Evolutionary conservation across 345 rosid species (phyloP).

Genomic region (Brassica napus): Da-Ae NC_063441.1:20277001-20277500

Average conservation of each 20-base stretch:
- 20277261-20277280: background rate
- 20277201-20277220: background rate
- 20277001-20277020: conserved; percentile 19
- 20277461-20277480: conserved; percentile 23
- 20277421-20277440: conserved; percentile 30
- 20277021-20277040: conserved; percentile 14
- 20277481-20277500: conserved; percentile 2
- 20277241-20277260: conserved; percentile 13
- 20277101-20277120: conserved; percentile 5
- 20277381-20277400: background rate
- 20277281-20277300: background rate
- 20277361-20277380: conserved; percentile 21
- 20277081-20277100: conserved; percentile 32
- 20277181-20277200: conserved; percentile 4
- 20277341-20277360: conserved; percentile 17
- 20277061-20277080: conserved; percentile 10
- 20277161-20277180: conserved; percentile 7
- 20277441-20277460: conserved; percentile 10
- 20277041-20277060: conserved; percentile 28
- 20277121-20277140: conserved; percentile 8
- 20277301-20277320: conserved; percentile 8
- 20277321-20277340: background rate
- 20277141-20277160: conserved; percentile 24
- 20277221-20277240: background rate
- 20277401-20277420: conserved; percentile 14